These are phyloP conservation scores for Phytophthora multivora DNA, from an alignment of 352 stramenopile species.

Conservation along the genomic window DNA sequence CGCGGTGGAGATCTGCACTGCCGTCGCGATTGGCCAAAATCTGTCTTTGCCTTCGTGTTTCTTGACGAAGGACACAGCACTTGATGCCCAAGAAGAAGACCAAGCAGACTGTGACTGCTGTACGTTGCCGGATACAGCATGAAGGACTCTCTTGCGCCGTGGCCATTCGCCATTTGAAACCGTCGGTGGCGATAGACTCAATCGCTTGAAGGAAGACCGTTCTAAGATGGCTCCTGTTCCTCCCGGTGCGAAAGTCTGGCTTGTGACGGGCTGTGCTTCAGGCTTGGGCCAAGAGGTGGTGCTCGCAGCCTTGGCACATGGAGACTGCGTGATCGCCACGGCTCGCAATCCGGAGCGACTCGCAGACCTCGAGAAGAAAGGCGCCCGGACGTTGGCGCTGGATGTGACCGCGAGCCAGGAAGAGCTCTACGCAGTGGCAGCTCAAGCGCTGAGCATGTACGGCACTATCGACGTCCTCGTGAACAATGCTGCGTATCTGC, in stretches of 20 bases:
- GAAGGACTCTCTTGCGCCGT: background rate
- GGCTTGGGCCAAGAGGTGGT: constrained; percentile 41
- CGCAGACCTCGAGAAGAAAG: constrained; percentile 31
- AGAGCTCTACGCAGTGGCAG: constrained; percentile 28
- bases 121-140: constrained; percentile 11
- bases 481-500: constrained; percentile 50
- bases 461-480: constrained; percentile 46
- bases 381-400: constrained; percentile 37
- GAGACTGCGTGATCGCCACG: constrained; percentile 47
- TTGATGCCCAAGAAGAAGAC: constrained; percentile 23
- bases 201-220: background rate
- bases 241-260: constrained; percentile 35
- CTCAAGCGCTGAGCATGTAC: constrained; percentile 18
- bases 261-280: constrained; percentile 49
- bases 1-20: constrained; percentile 4
- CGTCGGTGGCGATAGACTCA: background rate
- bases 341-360: constrained; percentile 32
- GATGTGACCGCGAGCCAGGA: constrained; percentile 42
- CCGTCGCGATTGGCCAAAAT: constrained; percentile 17
- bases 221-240: constrained; percentile 19
- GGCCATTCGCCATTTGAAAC: constrained; percentile 18
- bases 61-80: constrained; percentile 17
- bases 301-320: constrained; percentile 34
- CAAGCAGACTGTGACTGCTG: constrained; percentile 21
- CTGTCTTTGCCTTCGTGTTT: constrained; percentile 15